These are phyloP conservation scores for Trametes hirsuta DNA, from an alignment of 1,284 basidiomycete species.

Conservation along the genomic window DNA sequence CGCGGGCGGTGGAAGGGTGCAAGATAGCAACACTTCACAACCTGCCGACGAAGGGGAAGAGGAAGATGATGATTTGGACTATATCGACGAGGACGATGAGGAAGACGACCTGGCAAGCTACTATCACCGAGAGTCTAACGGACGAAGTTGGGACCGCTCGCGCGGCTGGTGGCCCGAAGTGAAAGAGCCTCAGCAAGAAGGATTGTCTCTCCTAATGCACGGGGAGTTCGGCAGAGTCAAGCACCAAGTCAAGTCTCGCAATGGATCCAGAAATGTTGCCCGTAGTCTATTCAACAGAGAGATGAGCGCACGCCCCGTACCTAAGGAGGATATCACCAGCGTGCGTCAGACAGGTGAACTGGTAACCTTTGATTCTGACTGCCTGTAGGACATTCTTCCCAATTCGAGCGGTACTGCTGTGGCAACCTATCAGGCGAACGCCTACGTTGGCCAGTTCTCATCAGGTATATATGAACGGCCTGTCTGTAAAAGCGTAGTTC, in stretches of 20 bases:
- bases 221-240: slow-evolving; percentile 86
- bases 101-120: slow-evolving; percentile 37
- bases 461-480: slow-evolving; percentile 48
- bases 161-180: slow-evolving; percentile 38
- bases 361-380: neutral
- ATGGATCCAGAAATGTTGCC: slow-evolving; percentile 46
- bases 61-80: slow-evolving; percentile 24
- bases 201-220: slow-evolving; percentile 70
- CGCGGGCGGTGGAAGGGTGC: neutral
- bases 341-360: slow-evolving; percentile 40
- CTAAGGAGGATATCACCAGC: slow-evolving; percentile 56
- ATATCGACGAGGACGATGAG: slow-evolving; percentile 27
- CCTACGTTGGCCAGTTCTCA: slow-evolving; percentile 94
- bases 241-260: slow-evolving; percentile 47
- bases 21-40: neutral
- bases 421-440: slow-evolving; percentile 77
- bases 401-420: slow-evolving; percentile 90
- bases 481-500: slow-evolving; percentile 30
- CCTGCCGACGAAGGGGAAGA: slow-evolving; percentile 4
- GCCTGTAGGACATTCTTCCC: slow-evolving; percentile 71
- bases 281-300: slow-evolving; percentile 49
- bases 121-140: slow-evolving; percentile 28
- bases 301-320: slow-evolving; percentile 40
- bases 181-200: slow-evolving; percentile 70
- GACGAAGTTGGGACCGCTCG: slow-evolving; percentile 34